Percentiles rank a stretch among this genome's conserved stretches.
These are phyloP conservation scores for Fusarium kyushuense DNA, from an alignment of 2,329 filamentous ascomycete genomes.

Conservation along the genomic window DNA sequence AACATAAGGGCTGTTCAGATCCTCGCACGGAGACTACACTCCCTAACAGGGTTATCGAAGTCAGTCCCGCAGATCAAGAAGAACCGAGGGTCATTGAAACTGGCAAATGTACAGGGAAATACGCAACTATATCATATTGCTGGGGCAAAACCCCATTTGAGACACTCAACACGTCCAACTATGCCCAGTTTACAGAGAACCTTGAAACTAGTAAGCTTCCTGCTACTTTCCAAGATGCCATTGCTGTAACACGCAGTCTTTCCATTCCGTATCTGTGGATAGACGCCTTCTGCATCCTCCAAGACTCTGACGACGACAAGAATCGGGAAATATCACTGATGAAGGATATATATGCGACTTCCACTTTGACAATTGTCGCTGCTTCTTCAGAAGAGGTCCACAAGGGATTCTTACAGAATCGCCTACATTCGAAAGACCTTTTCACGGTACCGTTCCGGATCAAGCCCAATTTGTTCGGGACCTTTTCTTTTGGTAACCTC, in stretches of 20 bases:
- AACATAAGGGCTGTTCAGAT: neutral
- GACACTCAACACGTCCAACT: neutral
- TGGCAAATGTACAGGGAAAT: fast-evolving
- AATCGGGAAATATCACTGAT: neutral
- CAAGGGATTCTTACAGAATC: neutral
- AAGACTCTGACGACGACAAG: neutral
- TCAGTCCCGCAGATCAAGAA: neutral
- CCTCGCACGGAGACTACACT: neutral
- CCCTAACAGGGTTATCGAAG: neutral
- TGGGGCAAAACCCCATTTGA: neutral
- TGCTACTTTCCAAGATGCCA: neutral
- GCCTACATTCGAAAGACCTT: fast-evolving
- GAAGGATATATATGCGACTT: neutral
- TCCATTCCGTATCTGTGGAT: neutral
- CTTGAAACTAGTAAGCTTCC: neutral
- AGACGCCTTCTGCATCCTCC: neutral
- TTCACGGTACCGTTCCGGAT: neutral
- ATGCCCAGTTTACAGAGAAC: neutral
- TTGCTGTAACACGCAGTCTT: neutral
- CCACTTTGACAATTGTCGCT: neutral
- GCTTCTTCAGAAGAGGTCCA: neutral
- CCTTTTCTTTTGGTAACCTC: neutral
- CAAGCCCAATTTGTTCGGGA: neutral
- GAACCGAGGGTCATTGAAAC: neutral
- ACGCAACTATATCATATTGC: neutral